These are phyloP conservation scores for Gossypium trilobum DNA, from an alignment of 441 rosid species.

Conservation along the genomic window DNA sequence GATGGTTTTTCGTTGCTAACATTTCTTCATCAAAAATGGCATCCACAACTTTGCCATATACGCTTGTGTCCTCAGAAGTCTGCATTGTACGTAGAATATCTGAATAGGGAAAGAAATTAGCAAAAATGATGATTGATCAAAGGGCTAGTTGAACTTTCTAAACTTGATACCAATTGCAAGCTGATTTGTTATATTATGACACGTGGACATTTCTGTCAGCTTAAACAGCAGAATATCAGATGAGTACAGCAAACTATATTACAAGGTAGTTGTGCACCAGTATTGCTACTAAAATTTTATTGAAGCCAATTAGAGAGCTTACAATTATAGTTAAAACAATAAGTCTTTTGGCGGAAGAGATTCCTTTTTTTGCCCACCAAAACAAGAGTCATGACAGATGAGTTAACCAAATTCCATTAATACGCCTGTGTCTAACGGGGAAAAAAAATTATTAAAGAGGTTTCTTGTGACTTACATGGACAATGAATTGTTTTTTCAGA, in stretches of 20 bases:
- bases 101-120: slow-evolving; percentile 31
- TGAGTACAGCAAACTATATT: background rate
- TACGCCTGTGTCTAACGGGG: background rate
- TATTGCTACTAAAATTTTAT: background rate
- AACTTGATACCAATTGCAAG: slow-evolving; percentile 2
- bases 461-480: background rate
- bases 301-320: background rate
- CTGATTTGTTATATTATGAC: background rate
- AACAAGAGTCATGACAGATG: slow-evolving; percentile 3
- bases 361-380: background rate
- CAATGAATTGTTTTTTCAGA: background rate
- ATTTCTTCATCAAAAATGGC: slow-evolving; percentile 76
- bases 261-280: background rate
- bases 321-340: background rate
- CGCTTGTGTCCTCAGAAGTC: slow-evolving; percentile 73
- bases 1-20: slow-evolving; percentile 39
- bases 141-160: background rate
- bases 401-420: background rate
- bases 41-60: slow-evolving; percentile 75
- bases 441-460: background rate
- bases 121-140: slow-evolving; percentile 15
- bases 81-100: slow-evolving; percentile 78
- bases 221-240: slow-evolving; percentile 3
- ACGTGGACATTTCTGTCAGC: background rate
- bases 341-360: background rate